Percentiles rank a stretch among this genome's conserved stretches.
Conservation (phyloP, 2,329 filamentous ascomycete species). For the Aspergillus neotritici region DNA sequence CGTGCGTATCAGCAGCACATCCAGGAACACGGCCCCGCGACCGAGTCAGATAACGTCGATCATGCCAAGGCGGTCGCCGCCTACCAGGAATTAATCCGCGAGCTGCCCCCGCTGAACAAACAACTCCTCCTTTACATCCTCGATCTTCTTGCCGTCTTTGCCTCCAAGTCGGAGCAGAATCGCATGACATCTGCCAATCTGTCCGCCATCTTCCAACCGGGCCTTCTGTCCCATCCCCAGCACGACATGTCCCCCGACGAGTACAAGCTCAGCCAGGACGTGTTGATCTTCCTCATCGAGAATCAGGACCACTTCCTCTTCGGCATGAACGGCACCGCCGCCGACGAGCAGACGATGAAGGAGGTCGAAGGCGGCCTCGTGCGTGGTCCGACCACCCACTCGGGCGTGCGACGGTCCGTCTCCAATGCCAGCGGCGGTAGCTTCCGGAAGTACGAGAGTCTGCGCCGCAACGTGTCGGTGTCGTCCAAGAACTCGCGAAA, state of each 20-base stretch:
- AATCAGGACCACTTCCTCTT: conserved; percentile 98
- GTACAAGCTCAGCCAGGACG: conserved; percentile 91
- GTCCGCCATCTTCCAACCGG: conserved; percentile 94
- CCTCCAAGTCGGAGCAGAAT: conserved; percentile 92
- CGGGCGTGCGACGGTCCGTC: conserved; percentile 61
- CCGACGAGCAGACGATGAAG: conserved; percentile 71
- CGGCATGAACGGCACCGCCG: conserved; percentile 97
- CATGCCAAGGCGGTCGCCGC: conserved; percentile 68
- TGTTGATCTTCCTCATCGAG: conserved; percentile 95
- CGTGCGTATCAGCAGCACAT: conserved; percentile 63
- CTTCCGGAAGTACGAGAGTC: conserved; percentile 66
- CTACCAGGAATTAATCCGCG: conserved; percentile 87
- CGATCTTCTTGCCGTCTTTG: conserved; percentile 91
- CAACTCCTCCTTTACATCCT: conserved; percentile 93
- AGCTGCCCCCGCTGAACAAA: conserved; percentile 85
- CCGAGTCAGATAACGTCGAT: conserved; percentile 68
- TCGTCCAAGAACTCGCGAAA: conserved; percentile 81
- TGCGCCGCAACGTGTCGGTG: conserved; percentile 84
- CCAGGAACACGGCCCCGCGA: conserved; percentile 62
- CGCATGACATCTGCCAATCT: conserved; percentile 94
- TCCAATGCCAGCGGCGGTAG: conserved; percentile 88
- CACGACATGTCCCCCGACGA: conserved; percentile 95
- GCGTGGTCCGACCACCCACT: conserved; percentile 47
- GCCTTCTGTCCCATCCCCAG: conserved; percentile 84
- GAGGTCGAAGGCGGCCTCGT: conserved; percentile 62